phyloP scores from a whole-genome alignment of 2,329 filamentous ascomycete species.

The Parastagonospora nodorum region DNA sequence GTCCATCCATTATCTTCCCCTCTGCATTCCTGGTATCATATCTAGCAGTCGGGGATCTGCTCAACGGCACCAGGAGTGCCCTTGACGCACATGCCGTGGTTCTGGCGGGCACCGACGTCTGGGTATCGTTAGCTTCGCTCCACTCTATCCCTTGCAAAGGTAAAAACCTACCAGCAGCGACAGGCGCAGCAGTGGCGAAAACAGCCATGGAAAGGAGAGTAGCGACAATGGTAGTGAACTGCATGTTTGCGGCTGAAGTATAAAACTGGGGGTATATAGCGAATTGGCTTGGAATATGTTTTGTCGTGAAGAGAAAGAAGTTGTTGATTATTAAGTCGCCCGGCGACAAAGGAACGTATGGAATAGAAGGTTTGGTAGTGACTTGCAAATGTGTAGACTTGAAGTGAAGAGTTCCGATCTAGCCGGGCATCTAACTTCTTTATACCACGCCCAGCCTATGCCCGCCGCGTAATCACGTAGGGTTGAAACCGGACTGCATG shows the following conservation, averaged over 20 bases:
- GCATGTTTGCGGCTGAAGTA: slow-evolving; percentile 31
- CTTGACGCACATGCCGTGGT: slow-evolving; percentile 46
- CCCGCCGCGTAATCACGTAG: slow-evolving; percentile 10
- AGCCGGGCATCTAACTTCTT: slow-evolving; percentile 20
- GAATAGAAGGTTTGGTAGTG: slow-evolving; percentile 9
- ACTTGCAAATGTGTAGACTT: slow-evolving; percentile 19
- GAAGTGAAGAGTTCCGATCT: slow-evolving; percentile 19
- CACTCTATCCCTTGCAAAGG: not conserved
- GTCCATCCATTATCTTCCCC: slow-evolving; percentile 1
- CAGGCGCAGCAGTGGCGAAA: slow-evolving; percentile 38
- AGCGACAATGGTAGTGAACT: slow-evolving; percentile 41
- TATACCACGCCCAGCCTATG: slow-evolving; percentile 27
- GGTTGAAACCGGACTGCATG: slow-evolving; percentile 41
- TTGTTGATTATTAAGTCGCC: slow-evolving; percentile 28
- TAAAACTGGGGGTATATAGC: not conserved
- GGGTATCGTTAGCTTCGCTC: slow-evolving; percentile 8
- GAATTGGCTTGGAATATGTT: slow-evolving; percentile 9
- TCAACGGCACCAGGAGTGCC: slow-evolving; percentile 18
- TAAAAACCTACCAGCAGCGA: slow-evolving; percentile 27
- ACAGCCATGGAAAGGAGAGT: slow-evolving; percentile 43
- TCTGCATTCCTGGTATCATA: slow-evolving; percentile 4
- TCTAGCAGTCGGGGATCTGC: slow-evolving; percentile 34
- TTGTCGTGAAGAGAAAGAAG: not conserved
- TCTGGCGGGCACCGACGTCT: slow-evolving; percentile 38
- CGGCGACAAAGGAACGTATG: slow-evolving; percentile 41